These are phyloP conservation scores for Fusarium sp. DNA, from an alignment of 2,329 filamentous ascomycete species.

Conservation along the genomic window DNA sequence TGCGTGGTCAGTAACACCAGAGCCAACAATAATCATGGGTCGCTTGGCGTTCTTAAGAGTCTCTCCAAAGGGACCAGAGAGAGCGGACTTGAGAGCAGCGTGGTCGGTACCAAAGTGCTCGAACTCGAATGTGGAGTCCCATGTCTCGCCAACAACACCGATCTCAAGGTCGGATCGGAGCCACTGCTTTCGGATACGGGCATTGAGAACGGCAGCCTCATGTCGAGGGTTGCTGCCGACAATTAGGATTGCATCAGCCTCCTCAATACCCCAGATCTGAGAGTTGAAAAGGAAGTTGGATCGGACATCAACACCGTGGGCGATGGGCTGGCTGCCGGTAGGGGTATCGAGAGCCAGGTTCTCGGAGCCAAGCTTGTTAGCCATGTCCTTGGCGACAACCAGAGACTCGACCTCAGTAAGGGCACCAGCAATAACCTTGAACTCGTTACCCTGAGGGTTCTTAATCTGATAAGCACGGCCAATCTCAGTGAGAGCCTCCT, in stretches of 20 bases:
- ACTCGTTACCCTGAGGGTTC: conserved; percentile 87
- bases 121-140: conserved; percentile 94
- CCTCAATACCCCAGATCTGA: conserved; percentile 90
- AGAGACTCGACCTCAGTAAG: conserved; percentile 91
- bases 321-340: conserved; percentile 80
- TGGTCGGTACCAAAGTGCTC: conserved; percentile 86
- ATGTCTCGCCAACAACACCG: conserved; percentile 87
- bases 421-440: conserved; percentile 93
- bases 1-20: conserved; percentile 86
- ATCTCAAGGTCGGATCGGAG: conserved; percentile 93
- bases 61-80: conserved; percentile 90
- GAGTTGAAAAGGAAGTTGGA: conserved; percentile 98
- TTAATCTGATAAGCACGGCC: conserved; percentile 80
- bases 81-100: conserved; percentile 81
- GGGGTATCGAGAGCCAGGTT: conserved; percentile 94
- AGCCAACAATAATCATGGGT: conserved; percentile 97
- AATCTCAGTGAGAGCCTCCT: conserved; percentile 91
- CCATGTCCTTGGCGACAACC: conserved; percentile 95
- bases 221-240: conserved; percentile 95
- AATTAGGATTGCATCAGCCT: conserved; percentile 89
- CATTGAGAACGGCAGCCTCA: conserved; percentile 94
- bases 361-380: conserved; percentile 95
- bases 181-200: conserved; percentile 98
- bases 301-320: conserved; percentile 91
- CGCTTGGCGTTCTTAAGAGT: conserved; percentile 86